Conservation (phyloP, 768 basidiomycete genomes). For the Russula emetica region DNA sequence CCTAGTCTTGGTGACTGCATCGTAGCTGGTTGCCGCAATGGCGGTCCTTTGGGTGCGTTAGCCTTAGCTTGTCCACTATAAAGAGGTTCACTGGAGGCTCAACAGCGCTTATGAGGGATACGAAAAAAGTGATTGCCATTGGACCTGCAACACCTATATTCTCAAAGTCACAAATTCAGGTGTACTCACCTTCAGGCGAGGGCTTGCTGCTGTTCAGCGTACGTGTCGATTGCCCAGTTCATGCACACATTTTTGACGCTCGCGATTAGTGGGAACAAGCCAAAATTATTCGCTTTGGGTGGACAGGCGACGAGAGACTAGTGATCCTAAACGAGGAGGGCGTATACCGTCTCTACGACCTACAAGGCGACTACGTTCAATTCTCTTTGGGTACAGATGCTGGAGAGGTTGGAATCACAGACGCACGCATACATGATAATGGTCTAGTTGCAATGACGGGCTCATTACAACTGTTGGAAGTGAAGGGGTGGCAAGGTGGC, state of each 20-base stretch:
- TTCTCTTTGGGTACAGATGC: slow-evolving; percentile 81
- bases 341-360: slow-evolving; percentile 82
- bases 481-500: slow-evolving; percentile 83
- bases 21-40: slow-evolving; percentile 75
- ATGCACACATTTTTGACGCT: slow-evolving; percentile 24
- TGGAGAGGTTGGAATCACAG: slow-evolving; percentile 74
- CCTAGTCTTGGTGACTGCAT: slow-evolving; percentile 76
- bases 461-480: slow-evolving; percentile 71
- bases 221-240: slow-evolving; percentile 38
- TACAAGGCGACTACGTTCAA: slow-evolving; percentile 82
- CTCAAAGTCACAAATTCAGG: slow-evolving; percentile 76
- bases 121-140: slow-evolving; percentile 70
- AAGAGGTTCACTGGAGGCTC: neutral
- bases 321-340: slow-evolving; percentile 90
- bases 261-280: slow-evolving; percentile 83
- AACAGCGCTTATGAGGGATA: slow-evolving; percentile 83
- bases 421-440: slow-evolving; percentile 80
- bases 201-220: slow-evolving; percentile 66
- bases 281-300: slow-evolving; percentile 76
- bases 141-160: slow-evolving; percentile 52
- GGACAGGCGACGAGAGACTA: slow-evolving; percentile 78
- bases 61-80: neutral
- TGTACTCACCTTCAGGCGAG: slow-evolving; percentile 84
- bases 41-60: slow-evolving; percentile 79
- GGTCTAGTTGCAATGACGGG: slow-evolving; percentile 85